Evolutionary conservation across 768 basidiomycete genomes (phyloP), one percentile per base, ranked within the genome.

Genomic region (Psilocybe azurescens): DNA sequence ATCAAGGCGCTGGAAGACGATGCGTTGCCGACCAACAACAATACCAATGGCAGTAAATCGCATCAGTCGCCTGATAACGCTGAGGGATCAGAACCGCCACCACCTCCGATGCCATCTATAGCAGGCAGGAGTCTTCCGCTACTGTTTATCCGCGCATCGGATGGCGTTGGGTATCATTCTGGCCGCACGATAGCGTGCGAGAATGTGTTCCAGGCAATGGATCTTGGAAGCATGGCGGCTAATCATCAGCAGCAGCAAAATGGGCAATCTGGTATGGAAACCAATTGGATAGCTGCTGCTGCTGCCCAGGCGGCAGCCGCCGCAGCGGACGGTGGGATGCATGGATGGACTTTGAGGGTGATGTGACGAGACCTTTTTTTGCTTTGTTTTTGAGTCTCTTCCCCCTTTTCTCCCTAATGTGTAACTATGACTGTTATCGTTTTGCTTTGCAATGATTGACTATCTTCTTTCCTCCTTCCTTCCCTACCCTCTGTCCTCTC

Each of bases 91-190:
- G 67, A 61, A 29, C 70, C 70, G 30, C 69, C 70, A 36, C 67
- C 69, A 57, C 74, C 73, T 53, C 77, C 83, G 16, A 77, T 82
- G 48, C 69, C 86, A 32, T 77, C 86, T n/a, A 84, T 92, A 52
- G 72, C 86, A 2, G 89, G 89, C 7, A 85, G 89, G 56, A 91
- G 83, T 65, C 79, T 95, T 4, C 93, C 93, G 0, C 70, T 95
- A 66, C 73, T 95, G 41, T 94, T 95, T 71, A 93, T 95, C 60
- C 87, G 93, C 33, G 80, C 89, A 14, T 84, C 79, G 46, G 93
- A 95, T 67, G 92, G 94, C n/a, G 87, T 94, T 32, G 93, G 93
- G 3, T 95, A 94, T 73, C 91, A 94, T 72, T 94, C 94, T 20
- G 93, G 93, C 39, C 85, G 92, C 64, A 91, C 89, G 47, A 87